Conservation (phyloP, 1,139 yeast genomes). For the Candida gigantensis region DNA sequence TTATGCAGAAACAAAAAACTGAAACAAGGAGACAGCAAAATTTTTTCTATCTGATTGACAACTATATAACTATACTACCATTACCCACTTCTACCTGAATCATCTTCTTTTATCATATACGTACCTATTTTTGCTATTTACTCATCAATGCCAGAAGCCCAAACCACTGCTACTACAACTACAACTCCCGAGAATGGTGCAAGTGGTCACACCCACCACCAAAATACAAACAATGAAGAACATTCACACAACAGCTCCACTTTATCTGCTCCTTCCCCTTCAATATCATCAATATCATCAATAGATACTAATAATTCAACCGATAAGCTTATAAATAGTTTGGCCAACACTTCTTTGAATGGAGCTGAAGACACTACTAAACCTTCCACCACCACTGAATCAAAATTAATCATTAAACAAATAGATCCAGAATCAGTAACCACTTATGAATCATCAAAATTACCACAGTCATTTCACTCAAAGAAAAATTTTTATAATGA, state of each 20-base stretch:
- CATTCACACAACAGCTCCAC: neutral
- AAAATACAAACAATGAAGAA: neutral
- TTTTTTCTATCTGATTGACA: too few relatives aligned
- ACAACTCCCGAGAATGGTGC: too few relatives aligned
- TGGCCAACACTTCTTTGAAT: constrained; percentile 21
- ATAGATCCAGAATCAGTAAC: constrained; percentile 3
- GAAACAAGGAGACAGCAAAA: too few relatives aligned
- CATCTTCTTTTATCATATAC: too few relatives aligned
- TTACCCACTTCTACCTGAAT: too few relatives aligned
- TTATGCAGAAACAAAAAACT: too few relatives aligned
- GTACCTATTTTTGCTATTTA: too few relatives aligned
- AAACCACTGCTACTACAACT: too few relatives aligned
- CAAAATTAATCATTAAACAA: constrained; percentile 3
- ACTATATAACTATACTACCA: too few relatives aligned
- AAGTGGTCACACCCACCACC: too few relatives aligned
- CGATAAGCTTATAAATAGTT: constrained; percentile 30
- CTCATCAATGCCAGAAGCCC: too few relatives aligned
- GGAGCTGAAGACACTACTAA: constrained; percentile 1
- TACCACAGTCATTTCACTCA: constrained; percentile 6
- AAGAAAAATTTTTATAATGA: constrained; percentile 15
- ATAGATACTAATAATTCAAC: constrained; percentile 32
- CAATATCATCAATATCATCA: constrained; percentile 31
- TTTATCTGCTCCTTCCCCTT: constrained; percentile 9
- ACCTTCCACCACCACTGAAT: constrained; percentile 1
- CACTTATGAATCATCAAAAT: neutral